Conservation (phyloP, 352 stramenopile genomes). For the Blastocystis hominis region DNA sequence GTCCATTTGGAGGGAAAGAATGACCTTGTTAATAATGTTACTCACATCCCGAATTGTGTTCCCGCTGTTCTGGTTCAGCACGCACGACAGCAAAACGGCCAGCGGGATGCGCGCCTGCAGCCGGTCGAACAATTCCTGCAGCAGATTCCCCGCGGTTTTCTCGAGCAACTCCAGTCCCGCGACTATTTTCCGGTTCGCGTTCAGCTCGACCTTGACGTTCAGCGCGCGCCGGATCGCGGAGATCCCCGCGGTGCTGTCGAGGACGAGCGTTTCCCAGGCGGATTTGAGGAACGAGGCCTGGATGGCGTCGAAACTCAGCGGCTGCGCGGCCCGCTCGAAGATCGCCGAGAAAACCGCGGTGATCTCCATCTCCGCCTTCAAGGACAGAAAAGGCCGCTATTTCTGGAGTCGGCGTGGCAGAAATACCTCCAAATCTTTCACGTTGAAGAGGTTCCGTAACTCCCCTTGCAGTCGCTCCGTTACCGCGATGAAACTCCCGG, state of each 20-base stretch:
- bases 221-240: background rate
- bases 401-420: background rate
- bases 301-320: background rate
- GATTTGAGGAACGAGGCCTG: background rate
- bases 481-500: background rate
- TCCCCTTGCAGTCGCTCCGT: background rate
- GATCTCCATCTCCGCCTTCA: background rate
- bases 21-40: slow-evolving; percentile 3
- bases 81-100: background rate
- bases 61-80: background rate
- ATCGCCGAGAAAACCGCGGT: background rate
- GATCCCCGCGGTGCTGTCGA: background rate
- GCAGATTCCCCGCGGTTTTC: background rate
- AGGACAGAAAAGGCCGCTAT: background rate
- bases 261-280: background rate
- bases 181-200: slow-evolving; percentile 11
- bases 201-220: slow-evolving; percentile 23
- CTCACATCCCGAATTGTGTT: slow-evolving; percentile 14
- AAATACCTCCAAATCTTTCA: slow-evolving; percentile 12
- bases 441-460: background rate
- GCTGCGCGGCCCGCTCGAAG: background rate
- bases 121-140: background rate
- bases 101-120: background rate
- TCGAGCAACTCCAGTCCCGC: background rate
- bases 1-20: slow-evolving; percentile 20